phyloP scores from a whole-genome alignment of 495 filamentous ascomycete species.

The Endocarpon pusillum region DNA sequence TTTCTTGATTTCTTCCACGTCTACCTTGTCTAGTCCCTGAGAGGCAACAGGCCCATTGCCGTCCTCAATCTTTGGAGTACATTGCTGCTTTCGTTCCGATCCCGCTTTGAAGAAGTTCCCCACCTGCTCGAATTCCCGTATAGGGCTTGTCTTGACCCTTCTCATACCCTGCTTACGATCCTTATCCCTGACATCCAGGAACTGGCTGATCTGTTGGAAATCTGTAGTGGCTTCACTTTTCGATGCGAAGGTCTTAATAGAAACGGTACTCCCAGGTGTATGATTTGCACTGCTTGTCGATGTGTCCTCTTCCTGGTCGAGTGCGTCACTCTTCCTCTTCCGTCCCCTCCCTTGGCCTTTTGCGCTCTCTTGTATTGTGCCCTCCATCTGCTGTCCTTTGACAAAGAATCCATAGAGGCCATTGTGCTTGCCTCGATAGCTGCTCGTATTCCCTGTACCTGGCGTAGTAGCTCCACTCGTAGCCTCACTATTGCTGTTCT shows the following conservation, averaged over 20 bases:
- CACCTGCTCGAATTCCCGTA: too few species aligned
- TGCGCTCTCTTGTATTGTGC: slow-evolving; percentile 34
- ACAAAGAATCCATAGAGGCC: slow-evolving; percentile 76
- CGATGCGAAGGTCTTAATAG: too few species aligned
- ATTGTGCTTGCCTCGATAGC: slow-evolving; percentile 17
- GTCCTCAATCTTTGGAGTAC: too few species aligned
- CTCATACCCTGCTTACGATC: slow-evolving; percentile 4
- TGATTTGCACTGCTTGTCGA: too few species aligned
- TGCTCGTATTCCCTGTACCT: slow-evolving; percentile 20
- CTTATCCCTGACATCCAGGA: too few species aligned
- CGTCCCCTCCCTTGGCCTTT: slow-evolving; percentile 17
- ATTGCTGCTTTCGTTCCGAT: too few species aligned
- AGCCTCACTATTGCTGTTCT: slow-evolving; percentile 38
- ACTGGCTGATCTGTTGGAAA: too few species aligned
- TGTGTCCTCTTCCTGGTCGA: not conserved
- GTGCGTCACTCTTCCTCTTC: slow-evolving; percentile 8
- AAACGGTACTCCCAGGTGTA: too few species aligned
- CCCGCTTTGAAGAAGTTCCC: too few species aligned
- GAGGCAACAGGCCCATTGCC: too few species aligned
- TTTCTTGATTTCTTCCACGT: not conserved
- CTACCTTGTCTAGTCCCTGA: slow-evolving; percentile 1
- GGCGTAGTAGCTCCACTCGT: slow-evolving; percentile 7
- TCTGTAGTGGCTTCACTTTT: too few species aligned
- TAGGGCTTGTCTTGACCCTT: too few species aligned
- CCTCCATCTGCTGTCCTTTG: slow-evolving; percentile 50